Base-by-base conservation (phyloP, 352 stramenopile species). In the Bremia lactucae region DNA sequence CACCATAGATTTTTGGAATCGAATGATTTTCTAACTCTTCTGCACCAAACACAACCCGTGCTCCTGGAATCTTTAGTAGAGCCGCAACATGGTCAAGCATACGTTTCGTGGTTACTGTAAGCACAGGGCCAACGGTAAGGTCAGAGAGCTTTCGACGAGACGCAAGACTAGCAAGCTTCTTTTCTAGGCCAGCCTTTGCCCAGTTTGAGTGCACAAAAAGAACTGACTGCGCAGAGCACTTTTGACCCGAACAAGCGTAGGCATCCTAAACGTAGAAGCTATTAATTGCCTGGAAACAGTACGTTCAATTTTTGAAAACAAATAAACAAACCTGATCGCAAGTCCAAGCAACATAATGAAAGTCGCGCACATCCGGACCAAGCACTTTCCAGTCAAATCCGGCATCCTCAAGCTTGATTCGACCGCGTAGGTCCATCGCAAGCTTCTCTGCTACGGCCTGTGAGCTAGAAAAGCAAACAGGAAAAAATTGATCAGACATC, bases 341-440 rank as follows among this genome's bases (percentile, higher is more conserved):
- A 53, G 95, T 94, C 87, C 90, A 98, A 7, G 94, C 92, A 10
- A 99, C 95, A 59, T 98, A 98, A 49, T 98, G 92, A 14, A 98
- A 84, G 68, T 98, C 82, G 39, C 61, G 38, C 6, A 98, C 94
- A 59, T 98, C 95, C 1, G 94, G 95, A 22, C 94, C 94, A 24
- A 98, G 69, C 31, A 88, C 80, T 65, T 98, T 99, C 96, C 96
- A 99, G 73, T 99, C 96, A 59, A 98, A 98, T 14, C 96, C 96
- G 34, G 96, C 95, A 65, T 99, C 96, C 62, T 99, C 96, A 16
- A 98, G 74, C 71, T 96, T 96, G 39, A 97, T 92, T 15, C 74
- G 75, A 22, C 89, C 88, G 34, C 85, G 76, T 11, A 97, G 86
- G 41, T 96, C 90, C 53, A 85, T 68, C 0, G 79, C 80, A 11